Evolutionary conservation across 768 basidiomycete genomes (phyloP).

Genomic region (Rhodotorula kratochvilovae): DNA sequence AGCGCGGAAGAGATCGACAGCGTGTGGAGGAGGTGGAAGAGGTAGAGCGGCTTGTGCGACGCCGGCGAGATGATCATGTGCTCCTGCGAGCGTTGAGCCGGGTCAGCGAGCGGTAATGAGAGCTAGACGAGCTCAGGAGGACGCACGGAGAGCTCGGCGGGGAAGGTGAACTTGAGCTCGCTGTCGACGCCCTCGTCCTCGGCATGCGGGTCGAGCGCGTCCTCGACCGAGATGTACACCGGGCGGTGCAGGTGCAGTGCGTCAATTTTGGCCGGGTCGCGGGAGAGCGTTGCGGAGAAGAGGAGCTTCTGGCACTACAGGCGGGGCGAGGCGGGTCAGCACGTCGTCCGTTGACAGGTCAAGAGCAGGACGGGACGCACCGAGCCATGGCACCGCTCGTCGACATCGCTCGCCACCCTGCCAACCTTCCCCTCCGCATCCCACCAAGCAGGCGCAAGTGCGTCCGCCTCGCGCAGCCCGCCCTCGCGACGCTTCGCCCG

Average conservation of each 20-base stretch:
- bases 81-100: slow-evolving; percentile 56
- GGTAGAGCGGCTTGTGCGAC: slow-evolving; percentile 75
- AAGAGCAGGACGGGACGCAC: slow-evolving; percentile 7
- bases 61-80: slow-evolving; percentile 76
- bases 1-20: slow-evolving; percentile 64
- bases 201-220: slow-evolving; percentile 47
- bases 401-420: slow-evolving; percentile 54
- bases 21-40: slow-evolving; percentile 76
- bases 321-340: not conserved
- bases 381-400: slow-evolving; percentile 50
- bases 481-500: not conserved
- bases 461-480: slow-evolving; percentile 50
- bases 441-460: slow-evolving; percentile 58
- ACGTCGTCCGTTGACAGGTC: not conserved
- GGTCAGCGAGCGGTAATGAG: not conserved
- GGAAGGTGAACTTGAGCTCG: slow-evolving; percentile 58
- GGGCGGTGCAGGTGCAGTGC: slow-evolving; percentile 71
- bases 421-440: slow-evolving; percentile 46
- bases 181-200: slow-evolving; percentile 58
- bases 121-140: not conserved
- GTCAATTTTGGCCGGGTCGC: slow-evolving; percentile 87
- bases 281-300: slow-evolving; percentile 91
- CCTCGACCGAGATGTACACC: slow-evolving; percentile 82
- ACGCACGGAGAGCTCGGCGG: slow-evolving; percentile 66
- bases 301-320: slow-evolving; percentile 79